phyloP scores from a whole-genome alignment of 306 rosid species.

The Cicer yamashitae region DNA sequence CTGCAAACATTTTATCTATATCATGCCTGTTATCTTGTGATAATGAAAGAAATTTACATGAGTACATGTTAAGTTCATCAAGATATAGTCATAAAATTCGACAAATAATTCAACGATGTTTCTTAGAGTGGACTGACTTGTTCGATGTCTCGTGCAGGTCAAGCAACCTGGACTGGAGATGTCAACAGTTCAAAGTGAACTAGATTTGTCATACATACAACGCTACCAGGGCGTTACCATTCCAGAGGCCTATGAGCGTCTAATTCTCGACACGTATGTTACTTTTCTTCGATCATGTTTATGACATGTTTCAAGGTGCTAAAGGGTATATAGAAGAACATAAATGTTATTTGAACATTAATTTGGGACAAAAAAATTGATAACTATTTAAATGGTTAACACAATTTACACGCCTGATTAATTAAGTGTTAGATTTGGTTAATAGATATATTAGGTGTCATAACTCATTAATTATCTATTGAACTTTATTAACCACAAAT shows the following conservation, averaged over 20 bases:
- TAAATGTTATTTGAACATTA: background rate
- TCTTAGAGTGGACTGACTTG: constrained; percentile 28
- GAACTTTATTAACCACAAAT: too few relatives aligned
- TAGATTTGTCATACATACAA: constrained; percentile 87
- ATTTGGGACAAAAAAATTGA: too few relatives aligned
- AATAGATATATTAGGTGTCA: too few relatives aligned
- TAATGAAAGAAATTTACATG: background rate
- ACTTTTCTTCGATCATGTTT: constrained; percentile 31
- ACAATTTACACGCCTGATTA: too few relatives aligned
- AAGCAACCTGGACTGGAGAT: constrained; percentile 98
- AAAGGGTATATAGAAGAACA: background rate
- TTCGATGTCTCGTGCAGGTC: constrained; percentile 65
- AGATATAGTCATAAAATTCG: constrained; percentile 8
- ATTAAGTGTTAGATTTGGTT: too few relatives aligned
- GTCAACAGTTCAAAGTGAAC: constrained; percentile 85
- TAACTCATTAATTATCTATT: too few relatives aligned
- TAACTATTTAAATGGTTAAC: too few relatives aligned
- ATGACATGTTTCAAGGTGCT: constrained; percentile 19
- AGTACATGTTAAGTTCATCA: constrained; percentile 14
- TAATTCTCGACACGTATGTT: constrained; percentile 94
- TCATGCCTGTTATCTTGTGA: constrained; percentile 17
- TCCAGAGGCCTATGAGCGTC: constrained; percentile 98
- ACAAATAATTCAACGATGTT: background rate
- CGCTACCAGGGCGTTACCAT: constrained; percentile 82
- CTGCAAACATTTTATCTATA: background rate